These are phyloP conservation scores for Aspergillus persii DNA, from an alignment of 2,329 filamentous ascomycete species.

Conservation along the genomic window DNA sequence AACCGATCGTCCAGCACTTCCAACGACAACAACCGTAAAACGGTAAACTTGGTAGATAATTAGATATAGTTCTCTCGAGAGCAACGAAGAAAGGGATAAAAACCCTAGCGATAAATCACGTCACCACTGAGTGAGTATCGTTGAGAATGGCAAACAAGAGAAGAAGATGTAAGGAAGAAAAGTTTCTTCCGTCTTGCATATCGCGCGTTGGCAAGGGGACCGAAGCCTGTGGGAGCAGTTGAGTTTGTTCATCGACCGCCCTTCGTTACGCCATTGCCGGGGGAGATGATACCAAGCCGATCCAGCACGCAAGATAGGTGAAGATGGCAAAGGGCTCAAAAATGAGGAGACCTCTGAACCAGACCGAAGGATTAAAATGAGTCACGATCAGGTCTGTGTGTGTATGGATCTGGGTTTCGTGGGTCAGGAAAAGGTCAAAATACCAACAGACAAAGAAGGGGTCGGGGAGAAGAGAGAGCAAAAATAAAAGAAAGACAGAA, in stretches of 20 bases:
- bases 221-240: background rate
- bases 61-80: no score
- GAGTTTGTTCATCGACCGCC: background rate
- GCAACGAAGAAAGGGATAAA: background rate
- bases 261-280: constrained; percentile 22
- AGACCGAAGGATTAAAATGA: background rate
- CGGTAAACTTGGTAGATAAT: no score
- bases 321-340: background rate
- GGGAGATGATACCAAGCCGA: constrained; percentile 16
- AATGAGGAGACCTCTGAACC: background rate
- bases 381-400: background rate
- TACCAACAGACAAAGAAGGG: background rate
- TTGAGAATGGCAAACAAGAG: background rate
- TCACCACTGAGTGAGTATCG: background rate
- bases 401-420: background rate
- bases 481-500: constrained; percentile 1
- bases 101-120: background rate
- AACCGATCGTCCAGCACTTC: no score
- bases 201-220: background rate
- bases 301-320: constrained; percentile 6
- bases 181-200: constrained; percentile 7
- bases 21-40: no score
- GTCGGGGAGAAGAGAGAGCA: background rate
- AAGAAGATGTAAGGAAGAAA: background rate
- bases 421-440: background rate